Percentiles rank a stretch among this genome's conserved stretches.
Evolutionary conservation across 2,329 filamentous ascomycete genomes (phyloP).

Genomic region (Fusarium sp.): DNA sequence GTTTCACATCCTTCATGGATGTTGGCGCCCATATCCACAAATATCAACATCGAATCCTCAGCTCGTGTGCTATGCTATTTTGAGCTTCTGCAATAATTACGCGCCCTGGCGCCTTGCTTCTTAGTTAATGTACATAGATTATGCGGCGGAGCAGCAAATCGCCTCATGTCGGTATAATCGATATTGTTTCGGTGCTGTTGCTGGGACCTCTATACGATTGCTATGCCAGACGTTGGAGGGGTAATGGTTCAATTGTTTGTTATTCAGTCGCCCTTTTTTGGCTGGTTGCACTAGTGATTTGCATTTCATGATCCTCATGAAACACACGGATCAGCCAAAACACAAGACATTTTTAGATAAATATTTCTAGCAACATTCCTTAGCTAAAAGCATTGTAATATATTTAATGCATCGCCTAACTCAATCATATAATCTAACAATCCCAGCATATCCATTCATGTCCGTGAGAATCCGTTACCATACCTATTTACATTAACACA

Average conservation of each 20-base stretch:
- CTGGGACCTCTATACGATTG: conserved; percentile 8
- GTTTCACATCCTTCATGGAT: conserved; percentile 44
- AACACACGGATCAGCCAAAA: background rate
- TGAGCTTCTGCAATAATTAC: conserved; percentile 28
- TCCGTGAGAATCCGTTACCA: conserved; percentile 31
- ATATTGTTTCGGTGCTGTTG: background rate
- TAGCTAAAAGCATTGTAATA: conserved; percentile 1
- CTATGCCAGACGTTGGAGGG: conserved; percentile 1
- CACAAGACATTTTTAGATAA: background rate
- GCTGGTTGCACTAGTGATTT: background rate
- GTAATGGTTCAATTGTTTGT: background rate
- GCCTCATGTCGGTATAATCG: background rate
- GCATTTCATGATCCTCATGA: background rate
- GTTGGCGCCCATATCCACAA: conserved; percentile 22
- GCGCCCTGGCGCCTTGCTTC: conserved; percentile 27
- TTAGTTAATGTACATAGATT: background rate
- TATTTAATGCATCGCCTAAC: conserved; percentile 24
- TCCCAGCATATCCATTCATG: conserved; percentile 30
- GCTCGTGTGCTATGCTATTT: conserved; percentile 30
- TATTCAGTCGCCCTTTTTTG: background rate
- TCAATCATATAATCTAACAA: conserved; percentile 26
- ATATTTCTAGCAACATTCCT: background rate
- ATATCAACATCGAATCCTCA: conserved; percentile 12
- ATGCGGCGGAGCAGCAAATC: background rate
- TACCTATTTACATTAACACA: conserved; percentile 39